Evolutionary conservation across 495 filamentous ascomycete species (phyloP).

Genomic region (Penicillium macrosclerotiorum): DNA sequence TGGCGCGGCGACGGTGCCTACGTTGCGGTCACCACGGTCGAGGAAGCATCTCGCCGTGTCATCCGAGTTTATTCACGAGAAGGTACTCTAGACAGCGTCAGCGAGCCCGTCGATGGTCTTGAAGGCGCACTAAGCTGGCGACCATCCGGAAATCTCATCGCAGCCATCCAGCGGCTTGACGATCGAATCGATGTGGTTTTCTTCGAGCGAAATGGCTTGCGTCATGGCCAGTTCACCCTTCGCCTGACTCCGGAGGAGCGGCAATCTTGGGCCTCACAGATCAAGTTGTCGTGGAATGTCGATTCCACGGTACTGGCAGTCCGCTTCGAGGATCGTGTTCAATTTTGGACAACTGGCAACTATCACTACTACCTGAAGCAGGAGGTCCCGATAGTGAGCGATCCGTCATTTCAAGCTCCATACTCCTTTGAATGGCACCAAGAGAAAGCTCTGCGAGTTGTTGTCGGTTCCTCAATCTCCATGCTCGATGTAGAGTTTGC

Average conservation of each 20-base stretch:
- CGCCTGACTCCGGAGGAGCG: slow-evolving; percentile 59
- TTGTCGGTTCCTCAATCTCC: slow-evolving; percentile 43
- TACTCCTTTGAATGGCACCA: slow-evolving; percentile 72
- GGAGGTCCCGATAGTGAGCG: slow-evolving; percentile 57
- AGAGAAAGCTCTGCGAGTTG: slow-evolving; percentile 70
- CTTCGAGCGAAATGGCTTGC: slow-evolving; percentile 92
- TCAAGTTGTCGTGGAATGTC: slow-evolving; percentile 78
- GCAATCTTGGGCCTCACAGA: slow-evolving; percentile 51
- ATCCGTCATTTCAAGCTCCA: slow-evolving; percentile 22
- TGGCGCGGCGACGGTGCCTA: slow-evolving; percentile 96
- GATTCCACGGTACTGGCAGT: slow-evolving; percentile 92
- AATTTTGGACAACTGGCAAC: slow-evolving; percentile 96
- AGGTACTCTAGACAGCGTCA: slow-evolving; percentile 84
- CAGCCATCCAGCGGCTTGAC: slow-evolving; percentile 69
- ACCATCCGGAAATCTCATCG: slow-evolving; percentile 84
- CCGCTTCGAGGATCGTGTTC: slow-evolving; percentile 67
- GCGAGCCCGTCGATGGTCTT: slow-evolving; percentile 87
- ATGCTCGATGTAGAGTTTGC: slow-evolving; percentile 67
- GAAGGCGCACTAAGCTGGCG: slow-evolving; percentile 89
- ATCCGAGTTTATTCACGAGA: slow-evolving; percentile 89
- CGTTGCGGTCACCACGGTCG: slow-evolving; percentile 78
- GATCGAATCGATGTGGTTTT: slow-evolving; percentile 82
- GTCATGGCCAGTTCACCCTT: slow-evolving; percentile 87
- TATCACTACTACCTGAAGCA: slow-evolving; percentile 99
- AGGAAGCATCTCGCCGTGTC: slow-evolving; percentile 63